Percentiles rank a stretch among this genome's conserved stretches.
Evolutionary conservation across 495 filamentous ascomycete genomes (phyloP).

Genomic region (Neurospora sp.): DNA sequence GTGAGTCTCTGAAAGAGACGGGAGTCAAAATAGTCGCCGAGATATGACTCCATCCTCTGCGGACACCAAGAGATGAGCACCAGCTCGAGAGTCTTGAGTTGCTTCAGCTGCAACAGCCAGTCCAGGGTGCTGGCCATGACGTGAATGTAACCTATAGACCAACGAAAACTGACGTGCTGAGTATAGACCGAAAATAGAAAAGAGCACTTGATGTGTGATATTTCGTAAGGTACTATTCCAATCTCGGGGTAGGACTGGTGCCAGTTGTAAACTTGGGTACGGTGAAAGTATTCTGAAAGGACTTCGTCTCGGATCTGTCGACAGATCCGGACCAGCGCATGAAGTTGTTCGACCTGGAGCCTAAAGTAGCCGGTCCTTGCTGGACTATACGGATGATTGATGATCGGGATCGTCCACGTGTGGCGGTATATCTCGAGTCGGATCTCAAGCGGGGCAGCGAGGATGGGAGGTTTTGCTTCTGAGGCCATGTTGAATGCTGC

Average conservation of each 20-base stretch:
- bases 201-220: background rate
- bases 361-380: no score
- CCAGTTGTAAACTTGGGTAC: background rate
- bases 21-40: background rate
- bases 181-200: background rate
- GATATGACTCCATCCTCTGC: no score
- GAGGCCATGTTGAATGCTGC: background rate
- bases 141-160: accelerated
- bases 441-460: background rate
- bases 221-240: no score
- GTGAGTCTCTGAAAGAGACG: background rate
- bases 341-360: no score
- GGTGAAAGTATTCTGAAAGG: background rate
- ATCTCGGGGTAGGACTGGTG: no score
- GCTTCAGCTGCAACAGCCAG: background rate
- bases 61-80: no score
- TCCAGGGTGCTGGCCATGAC: background rate
- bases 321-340: no score
- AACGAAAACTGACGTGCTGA: background rate
- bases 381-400: no score
- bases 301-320: no score
- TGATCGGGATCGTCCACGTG: background rate
- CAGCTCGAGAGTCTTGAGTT: background rate
- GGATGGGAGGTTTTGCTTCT: background rate
- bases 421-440: background rate